phyloP scores from a whole-genome alignment of 2,329 filamentous ascomycete species.

The Apiospora koreana region DNA sequence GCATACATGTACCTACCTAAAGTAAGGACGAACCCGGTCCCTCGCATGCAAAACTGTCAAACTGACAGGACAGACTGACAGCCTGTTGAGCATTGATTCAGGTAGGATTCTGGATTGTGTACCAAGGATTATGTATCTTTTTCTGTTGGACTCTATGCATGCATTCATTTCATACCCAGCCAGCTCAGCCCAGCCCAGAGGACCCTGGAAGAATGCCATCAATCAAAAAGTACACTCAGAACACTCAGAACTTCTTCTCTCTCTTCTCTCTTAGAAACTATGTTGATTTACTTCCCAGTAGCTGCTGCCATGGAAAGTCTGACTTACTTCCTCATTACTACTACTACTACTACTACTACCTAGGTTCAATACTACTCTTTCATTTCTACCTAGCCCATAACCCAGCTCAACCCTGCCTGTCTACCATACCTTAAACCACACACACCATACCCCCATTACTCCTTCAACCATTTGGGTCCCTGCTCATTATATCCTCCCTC shows the following conservation, averaged over 20 bases:
- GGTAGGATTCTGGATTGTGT: too few species aligned
- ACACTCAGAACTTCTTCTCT: too few species aligned
- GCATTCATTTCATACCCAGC: background rate
- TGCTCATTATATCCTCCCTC: background rate
- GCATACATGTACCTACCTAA: too few species aligned
- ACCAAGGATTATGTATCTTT: background rate
- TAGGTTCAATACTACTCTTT: too few species aligned
- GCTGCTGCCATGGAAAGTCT: background rate
- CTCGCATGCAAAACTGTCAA: background rate
- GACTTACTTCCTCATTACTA: background rate
- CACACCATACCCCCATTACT: too few species aligned
- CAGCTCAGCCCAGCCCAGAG: too few species aligned
- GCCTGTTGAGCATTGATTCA: too few species aligned
- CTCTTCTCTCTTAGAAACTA: too few species aligned
- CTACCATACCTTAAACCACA: background rate
- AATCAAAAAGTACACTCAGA: too few species aligned
- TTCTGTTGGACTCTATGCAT: too few species aligned
- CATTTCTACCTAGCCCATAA: background rate
- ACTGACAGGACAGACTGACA: background rate
- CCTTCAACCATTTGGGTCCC: background rate
- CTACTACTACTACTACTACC: background rate
- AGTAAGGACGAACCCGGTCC: background rate
- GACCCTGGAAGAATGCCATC: background rate
- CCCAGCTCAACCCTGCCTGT: background rate
- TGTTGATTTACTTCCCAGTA: conserved; percentile 7